Evolutionary conservation across 306 rosid genomes (phyloP), one percentile per base, ranked within the genome.

Genomic region (Pyrus betulifolia): DNA sequence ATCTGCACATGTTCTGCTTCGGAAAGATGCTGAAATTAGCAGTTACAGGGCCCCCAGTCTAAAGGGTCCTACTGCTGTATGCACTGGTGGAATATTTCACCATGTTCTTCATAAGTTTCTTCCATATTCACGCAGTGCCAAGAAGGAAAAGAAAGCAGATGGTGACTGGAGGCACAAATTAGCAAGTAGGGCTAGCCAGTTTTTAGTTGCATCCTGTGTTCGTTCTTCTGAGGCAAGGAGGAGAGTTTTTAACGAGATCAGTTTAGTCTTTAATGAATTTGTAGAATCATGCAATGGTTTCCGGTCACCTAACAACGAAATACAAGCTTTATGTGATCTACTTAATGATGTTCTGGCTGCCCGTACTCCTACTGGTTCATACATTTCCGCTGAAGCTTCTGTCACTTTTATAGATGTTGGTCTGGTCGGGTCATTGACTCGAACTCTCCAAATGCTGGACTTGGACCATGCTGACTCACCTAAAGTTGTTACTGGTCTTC

Each of bases 151-250:
- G 89, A 90, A 85, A 89, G 67, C 63, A 70, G 98, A 94, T 76
- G 93, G 93, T 76, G 96, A 91, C 81, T 94, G 98, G 98, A 90
- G 91, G 89, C 98, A 94, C 88, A 94, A 94, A 83, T 86, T 94
- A 79, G 98, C 96, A 85, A 89, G 85, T 79, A 86, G 97, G 82
- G 94, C 95, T 42, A 91, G 88, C 77, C 97, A 91, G 82, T 91
- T 94, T 80, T 58, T 94, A 84, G 98, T 94, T 62, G 97, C 97
- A 75, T 90, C 96, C 11, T 90, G 94, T 82, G 97, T 94, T 76
- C 97, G 98, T 69, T 94, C 98, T 65, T 77, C 95, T 17, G 98
- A 94, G 89, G 96, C 97, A 80, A 94, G 98, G 84, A 88, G 46
- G 79, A 88, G 98, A 87, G 83, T 91, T 77, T 94, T 91, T 76